These are phyloP conservation scores for Ceratocystis ficicola DNA, from an alignment of 2,329 filamentous ascomycete species.

Conservation along the genomic window DNA sequence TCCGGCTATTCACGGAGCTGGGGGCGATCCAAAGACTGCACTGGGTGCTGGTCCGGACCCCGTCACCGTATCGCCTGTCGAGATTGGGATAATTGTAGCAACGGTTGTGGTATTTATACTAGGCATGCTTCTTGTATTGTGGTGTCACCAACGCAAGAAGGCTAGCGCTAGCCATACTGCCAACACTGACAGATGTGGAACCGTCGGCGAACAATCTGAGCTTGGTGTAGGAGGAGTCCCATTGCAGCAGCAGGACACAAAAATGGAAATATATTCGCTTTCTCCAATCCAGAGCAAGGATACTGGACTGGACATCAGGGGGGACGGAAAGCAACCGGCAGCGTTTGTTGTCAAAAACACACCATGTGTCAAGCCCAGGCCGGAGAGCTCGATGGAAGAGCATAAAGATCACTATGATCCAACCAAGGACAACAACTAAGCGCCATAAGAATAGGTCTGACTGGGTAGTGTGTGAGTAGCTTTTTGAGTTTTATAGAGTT, in stretches of 20 bases:
- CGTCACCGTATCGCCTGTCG: slow-evolving; percentile 18
- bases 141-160: slow-evolving; percentile 21
- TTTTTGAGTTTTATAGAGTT: not conserved
- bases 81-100: slow-evolving; percentile 21
- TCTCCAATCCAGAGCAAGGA: slow-evolving; percentile 17
- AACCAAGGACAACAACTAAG: slow-evolving; percentile 16
- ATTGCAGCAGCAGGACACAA: slow-evolving; percentile 11
- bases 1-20: slow-evolving; percentile 19
- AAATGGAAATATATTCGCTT: slow-evolving; percentile 1
- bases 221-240: not conserved
- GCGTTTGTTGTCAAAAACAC: not conserved
- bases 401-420: slow-evolving; percentile 18
- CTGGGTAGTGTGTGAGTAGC: not conserved
- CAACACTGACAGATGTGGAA: not conserved
- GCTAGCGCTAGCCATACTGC: not conserved
- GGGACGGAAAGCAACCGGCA: not conserved
- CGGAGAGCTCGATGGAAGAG: slow-evolving; percentile 18
- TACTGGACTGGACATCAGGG: not conserved
- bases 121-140: slow-evolving; percentile 21
- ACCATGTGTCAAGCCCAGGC: not conserved
- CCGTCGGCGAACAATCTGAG: not conserved
- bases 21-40: slow-evolving; percentile 20
- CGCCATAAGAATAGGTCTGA: not conserved
- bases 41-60: slow-evolving; percentile 19
- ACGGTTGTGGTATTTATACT: slow-evolving; percentile 18